Base-by-base conservation (phyloP, 2,329 filamentous ascomycete genomes). In the Orbilia brochopaga region DNA sequence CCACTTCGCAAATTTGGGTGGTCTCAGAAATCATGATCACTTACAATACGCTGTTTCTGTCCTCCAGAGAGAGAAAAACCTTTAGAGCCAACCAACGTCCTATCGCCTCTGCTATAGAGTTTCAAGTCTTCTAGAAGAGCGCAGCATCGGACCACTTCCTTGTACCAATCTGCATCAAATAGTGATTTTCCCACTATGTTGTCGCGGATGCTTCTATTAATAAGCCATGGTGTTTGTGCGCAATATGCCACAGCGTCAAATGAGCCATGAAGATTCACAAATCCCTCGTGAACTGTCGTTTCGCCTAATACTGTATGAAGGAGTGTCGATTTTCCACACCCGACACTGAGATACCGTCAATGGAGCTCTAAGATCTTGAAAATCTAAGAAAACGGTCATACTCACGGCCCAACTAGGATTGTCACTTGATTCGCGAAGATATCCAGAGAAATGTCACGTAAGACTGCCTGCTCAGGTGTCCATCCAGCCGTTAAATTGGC, bases 11-110 rank as follows among this genome's bases (percentile, higher is more conserved):
- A n/a, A n/a, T n/a, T n/a, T n/a, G n/a, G n/a, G n/a, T n/a, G n/a
- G n/a, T n/a, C n/a, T n/a, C n/a, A n/a, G n/a, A n/a, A n/a, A n/a
- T 77, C 0, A 15, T 48, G 19, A 11, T 24, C 17, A 80, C 51
- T 80, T 78, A 11, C 62, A 6, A 83, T 77, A 15, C 81, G 78
- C 56, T 82, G 80, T 70, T 80, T 81, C 73, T 84, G 83, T 0
- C 82, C 82, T 4, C 83, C 83, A 2, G 81, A 82, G 0, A 84
- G 77, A 2, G 78, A 79, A 53, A 82, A 78, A 0, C 83, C 82
- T 30, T 81, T 81, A n/a, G 60, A 57, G 1, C 82, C 82, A 42
- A 83, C 77, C 1, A 65, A 27, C 8, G 67, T 72, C n/a, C 54
- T 53, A 35, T 72, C 67, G 19, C 67, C 67, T 2, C 77, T 69